Conservation (phyloP, 768 basidiomycete species). For the Infundibulicybe gibba region DNA sequence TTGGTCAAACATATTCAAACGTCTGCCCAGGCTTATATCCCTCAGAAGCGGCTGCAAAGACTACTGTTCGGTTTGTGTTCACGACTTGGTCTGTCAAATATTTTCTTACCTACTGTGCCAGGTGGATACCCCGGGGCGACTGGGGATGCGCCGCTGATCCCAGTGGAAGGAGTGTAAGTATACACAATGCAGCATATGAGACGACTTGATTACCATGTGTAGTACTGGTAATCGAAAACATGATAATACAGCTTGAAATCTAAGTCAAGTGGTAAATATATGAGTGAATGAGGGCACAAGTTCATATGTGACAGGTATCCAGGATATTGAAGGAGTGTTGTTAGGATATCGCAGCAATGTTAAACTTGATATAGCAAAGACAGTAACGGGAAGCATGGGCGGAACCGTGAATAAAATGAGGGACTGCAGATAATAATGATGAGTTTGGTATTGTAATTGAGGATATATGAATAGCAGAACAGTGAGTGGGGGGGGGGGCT, state of each 20-base stretch:
- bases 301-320: conserved; percentile 11
- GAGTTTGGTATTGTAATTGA: conserved; percentile 14
- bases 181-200: conserved; percentile 90
- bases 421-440: conserved; percentile 18
- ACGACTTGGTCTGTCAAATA: conserved; percentile 3
- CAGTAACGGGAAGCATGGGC: conserved; percentile 11
- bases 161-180: conserved; percentile 91
- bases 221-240: conserved; percentile 9
- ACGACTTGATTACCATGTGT: conserved; percentile 21
- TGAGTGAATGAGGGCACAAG: conserved; percentile 10
- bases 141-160: conserved; percentile 97
- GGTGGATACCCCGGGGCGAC: conserved; percentile 93
- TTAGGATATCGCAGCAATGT: conserved; percentile 10
- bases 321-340: conserved; percentile 12
- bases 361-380: conserved; percentile 14
- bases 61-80: conserved; percentile 77
- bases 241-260: conserved; percentile 17
- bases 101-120: conserved; percentile 22
- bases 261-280: conserved; percentile 22
- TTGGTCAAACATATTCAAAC: too few relatives aligned
- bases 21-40: conserved; percentile 68
- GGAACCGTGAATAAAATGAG: conserved; percentile 5
- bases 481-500: conserved; percentile 12
- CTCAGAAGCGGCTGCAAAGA: conserved; percentile 77
- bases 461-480: conserved; percentile 14